Evolutionary conservation across 805 yeast species (phyloP).

Genomic region (Saccharomycopsis oosterbeekiorum): DNA sequence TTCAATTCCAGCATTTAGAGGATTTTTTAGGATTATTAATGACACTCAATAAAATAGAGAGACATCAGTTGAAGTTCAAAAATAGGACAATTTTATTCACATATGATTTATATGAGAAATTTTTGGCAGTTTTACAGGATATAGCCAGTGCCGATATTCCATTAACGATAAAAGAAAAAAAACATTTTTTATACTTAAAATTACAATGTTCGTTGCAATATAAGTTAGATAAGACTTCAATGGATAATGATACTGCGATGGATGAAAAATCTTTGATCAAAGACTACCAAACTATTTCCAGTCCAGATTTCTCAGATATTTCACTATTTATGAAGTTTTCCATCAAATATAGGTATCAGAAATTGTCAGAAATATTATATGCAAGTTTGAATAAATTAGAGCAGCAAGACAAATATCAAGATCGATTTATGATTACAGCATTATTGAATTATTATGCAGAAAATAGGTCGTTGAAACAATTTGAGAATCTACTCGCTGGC

Average conservation of each 20-base stretch:
- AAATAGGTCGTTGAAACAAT: neutral
- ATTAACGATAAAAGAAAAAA: conserved; percentile 10
- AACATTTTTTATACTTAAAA: conserved; percentile 10
- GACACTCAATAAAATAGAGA: conserved; percentile 3
- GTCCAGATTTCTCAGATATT: neutral
- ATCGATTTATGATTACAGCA: neutral
- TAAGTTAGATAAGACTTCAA: neutral
- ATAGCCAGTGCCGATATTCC: conserved; percentile 2
- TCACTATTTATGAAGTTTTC: conserved; percentile 1
- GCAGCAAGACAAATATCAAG: neutral
- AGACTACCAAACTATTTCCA: neutral
- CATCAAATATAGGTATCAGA: neutral
- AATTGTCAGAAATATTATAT: neutral
- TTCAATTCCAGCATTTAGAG: conserved; percentile 12
- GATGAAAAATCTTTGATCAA: neutral
- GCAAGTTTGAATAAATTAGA: neutral
- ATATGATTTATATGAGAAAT: neutral
- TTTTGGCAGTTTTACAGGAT: conserved; percentile 6
- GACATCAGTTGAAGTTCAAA: neutral
- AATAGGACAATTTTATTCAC: neutral
- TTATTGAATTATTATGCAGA: neutral
- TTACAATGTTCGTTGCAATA: neutral
- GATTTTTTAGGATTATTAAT: conserved; percentile 8
- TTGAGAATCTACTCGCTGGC: neutral
- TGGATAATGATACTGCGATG: neutral